Conservation (phyloP, 768 basidiomycete genomes). For the Calocybe gangraenosa region DNA sequence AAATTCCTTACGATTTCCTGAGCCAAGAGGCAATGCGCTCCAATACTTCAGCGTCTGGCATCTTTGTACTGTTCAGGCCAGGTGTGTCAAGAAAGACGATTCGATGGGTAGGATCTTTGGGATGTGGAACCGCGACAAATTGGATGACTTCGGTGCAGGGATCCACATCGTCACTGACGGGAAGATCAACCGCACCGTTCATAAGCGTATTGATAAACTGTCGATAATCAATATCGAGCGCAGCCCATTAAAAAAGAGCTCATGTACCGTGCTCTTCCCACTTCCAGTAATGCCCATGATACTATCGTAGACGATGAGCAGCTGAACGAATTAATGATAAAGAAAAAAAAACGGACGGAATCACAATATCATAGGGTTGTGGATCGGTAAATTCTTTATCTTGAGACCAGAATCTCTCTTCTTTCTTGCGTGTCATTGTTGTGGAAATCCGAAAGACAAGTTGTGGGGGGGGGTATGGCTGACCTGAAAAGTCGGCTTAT, state of each 20-base stretch:
- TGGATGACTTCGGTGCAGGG: constrained; percentile 9
- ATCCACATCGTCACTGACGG: constrained; percentile 13
- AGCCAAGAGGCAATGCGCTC: constrained; percentile 11
- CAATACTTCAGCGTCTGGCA: constrained; percentile 9
- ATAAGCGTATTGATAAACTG: constrained; percentile 13
- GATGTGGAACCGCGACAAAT: constrained; percentile 6
- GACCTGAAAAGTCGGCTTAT: background rate
- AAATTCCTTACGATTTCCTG: constrained; percentile 6
- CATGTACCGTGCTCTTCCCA: constrained; percentile 13
- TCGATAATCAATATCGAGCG: background rate
- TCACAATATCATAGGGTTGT: constrained; percentile 13
- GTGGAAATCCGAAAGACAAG: too few relatives aligned
- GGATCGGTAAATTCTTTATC: constrained; percentile 5
- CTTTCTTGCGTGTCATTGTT: too few relatives aligned
- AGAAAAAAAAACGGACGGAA: constrained; percentile 8
- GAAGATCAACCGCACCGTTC: background rate
- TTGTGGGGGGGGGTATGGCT: constrained; percentile 5
- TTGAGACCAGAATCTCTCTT: too few relatives aligned
- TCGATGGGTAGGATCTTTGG: constrained; percentile 8
- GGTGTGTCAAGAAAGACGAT: constrained; percentile 14
- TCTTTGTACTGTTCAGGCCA: constrained; percentile 9
- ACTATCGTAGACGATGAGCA: background rate
- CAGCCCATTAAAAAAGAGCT: background rate
- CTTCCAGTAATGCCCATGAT: constrained; percentile 14
- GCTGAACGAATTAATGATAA: background rate